phyloP scores from a whole-genome alignment of 73 alveolate genomes.

The Tetrahymena thermophila region DNA sequence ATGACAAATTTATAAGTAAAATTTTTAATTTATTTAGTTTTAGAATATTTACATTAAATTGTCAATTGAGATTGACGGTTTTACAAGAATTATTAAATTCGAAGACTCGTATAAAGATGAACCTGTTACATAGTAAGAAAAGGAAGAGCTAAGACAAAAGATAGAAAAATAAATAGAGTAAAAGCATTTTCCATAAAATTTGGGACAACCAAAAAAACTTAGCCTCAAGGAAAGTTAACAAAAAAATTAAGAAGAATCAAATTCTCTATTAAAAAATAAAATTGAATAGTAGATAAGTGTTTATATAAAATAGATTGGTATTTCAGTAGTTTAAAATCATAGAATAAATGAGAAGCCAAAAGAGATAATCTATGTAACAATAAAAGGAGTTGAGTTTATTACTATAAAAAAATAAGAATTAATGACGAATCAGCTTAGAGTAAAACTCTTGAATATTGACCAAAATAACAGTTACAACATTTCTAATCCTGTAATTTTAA shows the following conservation, averaged over 20 bases:
- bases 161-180: not conserved
- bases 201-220: not conserved
- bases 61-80: not conserved
- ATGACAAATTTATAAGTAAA: no score
- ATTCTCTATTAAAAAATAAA: not conserved
- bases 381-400: constrained; percentile 12
- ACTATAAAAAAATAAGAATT: not conserved
- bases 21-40: not conserved
- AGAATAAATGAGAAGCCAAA: constrained; percentile 3
- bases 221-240: not conserved
- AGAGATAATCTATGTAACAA: constrained; percentile 1
- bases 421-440: not conserved
- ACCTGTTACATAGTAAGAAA: not conserved
- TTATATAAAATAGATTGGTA: not conserved
- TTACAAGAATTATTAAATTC: not conserved
- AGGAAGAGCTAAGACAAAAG: not conserved
- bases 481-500: constrained; percentile 8
- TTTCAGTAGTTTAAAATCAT: constrained; percentile 11
- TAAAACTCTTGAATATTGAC: constrained; percentile 12
- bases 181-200: not conserved
- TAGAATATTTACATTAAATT: not conserved
- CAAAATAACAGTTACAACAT: constrained; percentile 7
- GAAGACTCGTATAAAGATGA: not conserved
- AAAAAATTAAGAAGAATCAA: constrained; percentile 8
- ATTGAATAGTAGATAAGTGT: not conserved